phyloP scores from a whole-genome alignment of 2,329 filamentous ascomycete genomes.

The Epichloe aotearoae region DNA sequence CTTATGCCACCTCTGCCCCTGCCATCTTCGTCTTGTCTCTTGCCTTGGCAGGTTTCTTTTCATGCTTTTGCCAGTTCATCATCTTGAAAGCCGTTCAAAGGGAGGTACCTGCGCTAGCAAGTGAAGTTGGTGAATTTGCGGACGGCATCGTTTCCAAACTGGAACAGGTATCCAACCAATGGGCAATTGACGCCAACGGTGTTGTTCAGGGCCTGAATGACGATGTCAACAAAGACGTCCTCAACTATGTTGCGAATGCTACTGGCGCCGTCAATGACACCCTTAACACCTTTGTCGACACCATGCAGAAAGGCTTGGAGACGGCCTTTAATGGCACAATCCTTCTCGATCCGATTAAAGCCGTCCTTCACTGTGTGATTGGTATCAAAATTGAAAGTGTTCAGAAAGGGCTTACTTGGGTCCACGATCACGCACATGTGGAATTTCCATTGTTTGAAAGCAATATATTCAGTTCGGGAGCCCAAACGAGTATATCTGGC shows the following conservation, averaged over 20 bases:
- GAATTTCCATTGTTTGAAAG: constrained; percentile 65
- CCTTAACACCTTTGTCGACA: constrained; percentile 65
- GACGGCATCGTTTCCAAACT: constrained; percentile 62
- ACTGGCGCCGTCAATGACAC: constrained; percentile 76
- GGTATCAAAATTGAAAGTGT: constrained; percentile 74
- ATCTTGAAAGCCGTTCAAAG: constrained; percentile 62
- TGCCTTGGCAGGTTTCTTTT: constrained; percentile 67
- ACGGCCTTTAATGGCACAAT: constrained; percentile 70
- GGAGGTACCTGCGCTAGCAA: constrained; percentile 61
- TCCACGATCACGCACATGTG: constrained; percentile 74
- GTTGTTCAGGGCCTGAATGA: constrained; percentile 58
- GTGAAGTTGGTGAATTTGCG: constrained; percentile 66
- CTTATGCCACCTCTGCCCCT: constrained; percentile 73
- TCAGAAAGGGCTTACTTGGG: constrained; percentile 86
- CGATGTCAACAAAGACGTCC: constrained; percentile 71
- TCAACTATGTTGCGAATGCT: constrained; percentile 76
- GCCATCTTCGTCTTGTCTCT: constrained; percentile 80
- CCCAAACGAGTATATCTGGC: constrained; percentile 44
- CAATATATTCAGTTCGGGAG: constrained; percentile 73
- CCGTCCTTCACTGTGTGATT: constrained; percentile 77
- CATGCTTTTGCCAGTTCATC: constrained; percentile 70
- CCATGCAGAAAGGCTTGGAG: constrained; percentile 63
- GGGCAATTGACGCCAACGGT: constrained; percentile 64
- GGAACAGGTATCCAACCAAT: constrained; percentile 58
- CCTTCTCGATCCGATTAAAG: constrained; percentile 63